A percentile compares a stretch with the other conserved stretches of the same genome.
Evolutionary conservation across 176 grass and related monocot genomes (phyloP).

Genomic region (Rhipidocladum racemiflorum): DNA sequence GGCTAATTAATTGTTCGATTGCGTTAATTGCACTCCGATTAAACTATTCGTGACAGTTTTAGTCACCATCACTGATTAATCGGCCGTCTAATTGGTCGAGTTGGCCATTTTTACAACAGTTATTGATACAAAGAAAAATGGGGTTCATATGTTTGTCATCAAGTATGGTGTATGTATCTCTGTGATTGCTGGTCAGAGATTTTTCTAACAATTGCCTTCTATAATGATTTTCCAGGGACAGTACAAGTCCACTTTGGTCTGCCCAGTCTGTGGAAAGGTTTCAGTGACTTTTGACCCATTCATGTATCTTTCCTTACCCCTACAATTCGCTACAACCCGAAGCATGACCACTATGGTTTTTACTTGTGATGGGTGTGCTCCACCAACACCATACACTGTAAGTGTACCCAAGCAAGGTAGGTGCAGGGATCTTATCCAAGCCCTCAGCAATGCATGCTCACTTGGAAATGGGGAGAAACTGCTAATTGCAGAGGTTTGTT

Average conservation of each 20-base stretch:
- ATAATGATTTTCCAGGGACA: conserved; percentile 64
- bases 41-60: too few relatives aligned
- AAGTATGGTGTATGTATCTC: not conserved
- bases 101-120: too few relatives aligned
- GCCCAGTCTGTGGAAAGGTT: conserved; percentile 86
- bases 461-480: conserved; percentile 83
- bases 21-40: too few relatives aligned
- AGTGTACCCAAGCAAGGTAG: conserved; percentile 96
- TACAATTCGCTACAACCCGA: conserved; percentile 85
- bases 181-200: conserved; percentile 17
- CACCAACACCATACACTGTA: conserved; percentile 77
- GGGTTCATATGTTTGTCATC: not conserved
- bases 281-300: conserved; percentile 99
- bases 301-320: conserved; percentile 97
- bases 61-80: too few relatives aligned
- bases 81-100: too few relatives aligned
- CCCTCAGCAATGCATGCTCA: conserved; percentile 68
- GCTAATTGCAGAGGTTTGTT: conserved; percentile 89
- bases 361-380: conserved; percentile 60
- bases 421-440: conserved; percentile 77
- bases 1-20: too few relatives aligned
- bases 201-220: conserved; percentile 8
- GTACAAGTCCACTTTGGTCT: conserved; percentile 99
- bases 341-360: conserved; percentile 75
- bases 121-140: not conserved